phyloP scores from a whole-genome alignment of 495 filamentous ascomycete species.

The Hypoxylon lienhwacheense region DNA sequence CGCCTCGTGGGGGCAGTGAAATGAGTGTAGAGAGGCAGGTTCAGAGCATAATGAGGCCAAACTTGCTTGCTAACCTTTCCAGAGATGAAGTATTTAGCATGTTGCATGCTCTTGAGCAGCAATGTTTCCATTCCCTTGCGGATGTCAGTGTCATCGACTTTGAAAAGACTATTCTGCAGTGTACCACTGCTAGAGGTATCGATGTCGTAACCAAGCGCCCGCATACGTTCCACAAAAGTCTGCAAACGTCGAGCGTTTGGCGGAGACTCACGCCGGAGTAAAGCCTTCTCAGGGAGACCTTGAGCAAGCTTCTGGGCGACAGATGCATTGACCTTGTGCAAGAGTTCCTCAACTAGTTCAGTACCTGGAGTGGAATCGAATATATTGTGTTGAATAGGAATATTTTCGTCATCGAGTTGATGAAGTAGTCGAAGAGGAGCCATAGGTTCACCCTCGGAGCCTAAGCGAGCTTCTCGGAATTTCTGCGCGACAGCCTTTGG shows the following conservation, averaged over 20 bases:
- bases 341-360: constrained; percentile 92
- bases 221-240: constrained; percentile 91
- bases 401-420: constrained; percentile 97
- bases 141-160: constrained; percentile 79
- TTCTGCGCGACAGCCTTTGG: constrained; percentile 72
- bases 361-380: constrained; percentile 88
- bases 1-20: constrained; percentile 95
- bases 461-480: constrained; percentile 83
- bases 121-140: constrained; percentile 98
- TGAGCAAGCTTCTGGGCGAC: constrained; percentile 81
- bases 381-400: constrained; percentile 93
- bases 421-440: constrained; percentile 85
- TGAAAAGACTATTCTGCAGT: constrained; percentile 90
- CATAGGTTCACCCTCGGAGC: constrained; percentile 72
- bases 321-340: constrained; percentile 84
- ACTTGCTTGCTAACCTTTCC: constrained; percentile 71
- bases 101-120: constrained; percentile 89
- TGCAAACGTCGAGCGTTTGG: constrained; percentile 87
- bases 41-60: constrained; percentile 85
- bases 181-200: constrained; percentile 87
- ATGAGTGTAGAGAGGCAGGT: constrained; percentile 92
- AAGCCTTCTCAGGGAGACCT: constrained; percentile 86
- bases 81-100: constrained; percentile 90
- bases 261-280: constrained; percentile 81
- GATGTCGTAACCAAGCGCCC: constrained; percentile 81